phyloP scores from a whole-genome alignment of 345 rosid species.

The Dimocarpus longan region DNA sequence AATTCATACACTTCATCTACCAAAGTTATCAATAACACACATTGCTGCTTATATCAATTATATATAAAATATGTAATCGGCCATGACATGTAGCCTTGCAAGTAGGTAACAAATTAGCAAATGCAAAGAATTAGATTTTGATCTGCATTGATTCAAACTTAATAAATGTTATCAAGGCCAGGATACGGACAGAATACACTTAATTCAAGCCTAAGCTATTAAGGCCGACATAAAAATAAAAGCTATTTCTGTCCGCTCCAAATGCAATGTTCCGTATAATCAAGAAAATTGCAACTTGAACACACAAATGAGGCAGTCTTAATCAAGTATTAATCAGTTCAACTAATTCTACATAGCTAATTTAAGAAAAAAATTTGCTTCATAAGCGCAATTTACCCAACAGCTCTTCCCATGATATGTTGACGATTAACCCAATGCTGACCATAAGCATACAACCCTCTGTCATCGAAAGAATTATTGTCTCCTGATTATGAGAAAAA shows the following conservation, averaged over 20 bases:
- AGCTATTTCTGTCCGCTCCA: not conserved
- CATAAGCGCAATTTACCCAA: conserved; percentile 53
- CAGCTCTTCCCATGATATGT: conserved; percentile 79
- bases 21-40: not conserved
- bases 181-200: not conserved
- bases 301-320: not conserved
- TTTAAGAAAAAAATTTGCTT: not conserved
- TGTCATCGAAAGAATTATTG: conserved; percentile 56
- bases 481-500: conserved; percentile 53
- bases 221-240: not conserved
- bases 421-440: conserved; percentile 68
- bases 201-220: not conserved
- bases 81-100: no score
- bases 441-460: conserved; percentile 61
- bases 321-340: not conserved
- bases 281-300: not conserved
- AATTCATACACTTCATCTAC: not conserved
- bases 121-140: not conserved
- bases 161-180: no score
- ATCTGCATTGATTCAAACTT: not conserved
- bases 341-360: not conserved
- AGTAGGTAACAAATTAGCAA: not conserved
- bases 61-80: no score
- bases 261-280: not conserved
- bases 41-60: not conserved